These are phyloP conservation scores for Aethionema arabicum DNA, from an alignment of 345 rosid species.

Conservation along the genomic window DNA sequence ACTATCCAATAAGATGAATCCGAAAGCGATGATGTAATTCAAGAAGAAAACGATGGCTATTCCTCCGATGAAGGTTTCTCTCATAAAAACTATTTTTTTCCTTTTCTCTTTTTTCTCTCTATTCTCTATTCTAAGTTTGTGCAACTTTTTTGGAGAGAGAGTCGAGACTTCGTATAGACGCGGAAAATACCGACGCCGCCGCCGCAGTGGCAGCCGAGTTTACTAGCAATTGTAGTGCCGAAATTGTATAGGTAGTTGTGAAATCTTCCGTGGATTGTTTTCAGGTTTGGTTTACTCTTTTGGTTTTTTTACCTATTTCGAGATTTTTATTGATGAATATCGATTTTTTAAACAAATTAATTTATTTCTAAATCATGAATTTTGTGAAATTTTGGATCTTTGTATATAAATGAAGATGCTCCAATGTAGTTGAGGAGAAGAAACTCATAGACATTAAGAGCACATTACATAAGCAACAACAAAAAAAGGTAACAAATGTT, in stretches of 20 bases:
- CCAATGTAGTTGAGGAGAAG: slow-evolving; percentile 36
- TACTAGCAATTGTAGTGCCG: slow-evolving; percentile 32
- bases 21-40: slow-evolving; percentile 37
- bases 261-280: slow-evolving; percentile 25
- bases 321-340: slow-evolving; percentile 10
- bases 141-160: slow-evolving; percentile 12
- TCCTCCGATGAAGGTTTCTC: slow-evolving; percentile 59
- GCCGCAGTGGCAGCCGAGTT: slow-evolving; percentile 34
- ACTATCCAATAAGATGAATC: slow-evolving; percentile 49
- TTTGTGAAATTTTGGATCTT: not conserved
- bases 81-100: not conserved
- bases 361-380: not conserved
- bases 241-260: slow-evolving; percentile 33
- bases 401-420: slow-evolving; percentile 17
- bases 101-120: not conserved
- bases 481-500: slow-evolving; percentile 35
- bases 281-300: slow-evolving; percentile 2
- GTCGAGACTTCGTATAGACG: slow-evolving; percentile 34
- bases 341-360: not conserved
- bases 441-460: slow-evolving; percentile 37
- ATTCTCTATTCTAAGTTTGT: slow-evolving; percentile 4
- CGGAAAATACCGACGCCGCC: slow-evolving; percentile 25
- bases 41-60: slow-evolving; percentile 39
- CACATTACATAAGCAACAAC: slow-evolving; percentile 39
- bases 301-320: slow-evolving; percentile 10